These are phyloP conservation scores for Globisporangium mamillatum DNA, from an alignment of 352 stramenopile genomes.

Conservation along the genomic window DNA sequence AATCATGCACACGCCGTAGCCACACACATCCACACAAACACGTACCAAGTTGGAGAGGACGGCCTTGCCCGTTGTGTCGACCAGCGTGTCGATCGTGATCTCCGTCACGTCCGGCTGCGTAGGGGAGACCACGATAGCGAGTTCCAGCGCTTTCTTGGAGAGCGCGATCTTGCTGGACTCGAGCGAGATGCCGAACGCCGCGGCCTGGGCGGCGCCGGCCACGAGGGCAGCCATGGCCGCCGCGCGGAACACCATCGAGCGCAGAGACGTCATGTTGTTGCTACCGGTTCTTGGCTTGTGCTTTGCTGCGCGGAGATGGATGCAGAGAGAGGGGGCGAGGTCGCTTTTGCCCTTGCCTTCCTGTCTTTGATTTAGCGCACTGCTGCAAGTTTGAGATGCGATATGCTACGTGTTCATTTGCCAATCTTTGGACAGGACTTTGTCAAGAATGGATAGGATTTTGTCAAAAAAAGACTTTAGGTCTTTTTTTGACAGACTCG, in stretches of 20 bases:
- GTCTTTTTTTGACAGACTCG: too few species aligned
- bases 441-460: background rate
- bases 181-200: slow-evolving; percentile 43
- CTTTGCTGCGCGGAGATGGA: background rate
- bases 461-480: too few species aligned
- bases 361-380: background rate
- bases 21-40: background rate
- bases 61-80: slow-evolving; percentile 57
- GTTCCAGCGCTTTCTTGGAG: slow-evolving; percentile 34
- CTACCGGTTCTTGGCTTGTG: background rate
- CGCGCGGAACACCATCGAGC: slow-evolving; percentile 18
- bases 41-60: slow-evolving; percentile 62
- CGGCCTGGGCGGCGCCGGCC: slow-evolving; percentile 18
- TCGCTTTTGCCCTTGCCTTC: background rate
- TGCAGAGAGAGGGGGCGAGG: background rate
- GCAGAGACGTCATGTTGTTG: slow-evolving; percentile 16
- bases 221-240: slow-evolving; percentile 20
- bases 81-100: slow-evolving; percentile 62
- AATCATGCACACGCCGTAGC: background rate
- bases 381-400: background rate
- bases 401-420: slow-evolving; percentile 6
- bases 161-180: slow-evolving; percentile 48
- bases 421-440: background rate
- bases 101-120: slow-evolving; percentile 52
- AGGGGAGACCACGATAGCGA: slow-evolving; percentile 54